phyloP scores from a whole-genome alignment of 2,329 filamentous ascomycete species.

The Exophiala sp. region DNA sequence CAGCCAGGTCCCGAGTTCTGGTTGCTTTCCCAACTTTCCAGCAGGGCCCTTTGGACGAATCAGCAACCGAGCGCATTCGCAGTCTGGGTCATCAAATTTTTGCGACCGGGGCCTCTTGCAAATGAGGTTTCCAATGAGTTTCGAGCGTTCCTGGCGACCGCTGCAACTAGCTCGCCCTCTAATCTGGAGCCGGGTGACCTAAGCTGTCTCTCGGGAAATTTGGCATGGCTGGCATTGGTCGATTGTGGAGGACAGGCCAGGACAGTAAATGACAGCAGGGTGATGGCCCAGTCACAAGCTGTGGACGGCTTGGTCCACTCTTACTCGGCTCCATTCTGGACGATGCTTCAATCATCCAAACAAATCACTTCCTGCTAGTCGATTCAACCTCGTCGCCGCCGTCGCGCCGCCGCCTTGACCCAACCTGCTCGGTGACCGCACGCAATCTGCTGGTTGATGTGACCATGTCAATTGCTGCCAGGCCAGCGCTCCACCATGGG shows the following conservation, averaged over 20 bases:
- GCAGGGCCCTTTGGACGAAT: slow-evolving; percentile 6
- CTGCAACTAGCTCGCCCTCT: slow-evolving; percentile 3
- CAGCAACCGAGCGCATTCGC: slow-evolving; percentile 9
- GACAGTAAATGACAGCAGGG: background rate
- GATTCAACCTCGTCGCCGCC: slow-evolving; percentile 10
- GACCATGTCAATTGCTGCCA: slow-evolving; percentile 11
- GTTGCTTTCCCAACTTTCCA: slow-evolving; percentile 1
- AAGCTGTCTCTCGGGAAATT: slow-evolving; percentile 22
- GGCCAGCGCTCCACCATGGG: slow-evolving; percentile 9
- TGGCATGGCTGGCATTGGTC: slow-evolving; percentile 19
- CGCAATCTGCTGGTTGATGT: slow-evolving; percentile 17
- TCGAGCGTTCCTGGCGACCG: slow-evolving; percentile 15
- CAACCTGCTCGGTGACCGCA: slow-evolving; percentile 5
- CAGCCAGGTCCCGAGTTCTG: slow-evolving; percentile 9
- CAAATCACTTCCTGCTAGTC: slow-evolving; percentile 10
- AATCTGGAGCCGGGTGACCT: slow-evolving; percentile 14
- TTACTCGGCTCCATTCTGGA: slow-evolving; percentile 10
- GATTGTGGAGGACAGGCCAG: slow-evolving; percentile 11
- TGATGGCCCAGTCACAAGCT: slow-evolving; percentile 6
- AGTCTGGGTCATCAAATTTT: slow-evolving; percentile 6
- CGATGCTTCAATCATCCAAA: slow-evolving; percentile 11
- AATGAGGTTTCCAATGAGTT: slow-evolving; percentile 19
- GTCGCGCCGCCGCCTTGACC: slow-evolving; percentile 11
- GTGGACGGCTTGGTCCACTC: slow-evolving; percentile 7
- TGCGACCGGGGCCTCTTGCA: slow-evolving; percentile 11